Base-by-base conservation (phyloP, 768 basidiomycete genomes). In the Tubosaeta sp. region DNA sequence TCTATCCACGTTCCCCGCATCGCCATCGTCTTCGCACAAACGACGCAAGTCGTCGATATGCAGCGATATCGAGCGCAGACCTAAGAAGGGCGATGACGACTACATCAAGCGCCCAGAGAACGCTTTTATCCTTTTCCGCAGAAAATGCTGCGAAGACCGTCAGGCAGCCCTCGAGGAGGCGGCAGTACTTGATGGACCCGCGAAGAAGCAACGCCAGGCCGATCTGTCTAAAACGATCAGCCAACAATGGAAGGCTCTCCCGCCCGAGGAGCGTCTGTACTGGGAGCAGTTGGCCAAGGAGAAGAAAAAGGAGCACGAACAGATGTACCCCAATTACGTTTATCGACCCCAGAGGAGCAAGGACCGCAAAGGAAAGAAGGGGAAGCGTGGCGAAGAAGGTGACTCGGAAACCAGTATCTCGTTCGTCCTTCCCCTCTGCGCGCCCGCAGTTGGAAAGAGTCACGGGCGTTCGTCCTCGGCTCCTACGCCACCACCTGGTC, bases 71-170 rank as follows among this genome's bases (percentile, higher is more conserved):
- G 82, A 83, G 53, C 80, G 80, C 57, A 59, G 69, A 50, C 69
- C 76, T 9, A 75, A 73, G 67, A 76, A 84, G 73, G 87, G 87
- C 59, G 87, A 89, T 68, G 85, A 86, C 44, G 86, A 87, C 67
- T 90, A 90, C 63, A 82, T 90, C 73, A 88, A 88, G 69, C 82
- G 87, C 38, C 87, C 87, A 2, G 85, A 87, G 71, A 89, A 90
- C 61, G 87, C 87, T 8, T 90, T 90, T 74, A 90, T 90, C 65
- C 77, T 90, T 49, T 90, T 90, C 78, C 81, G 87, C 48, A 79
- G 86, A 59, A 82, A 85, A 61, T 87, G 84, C 69, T 87, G 83
- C 69, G 83, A 86, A 68, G 83, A 86, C 45, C 80, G 82, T 30
- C 81, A 85, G 66, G 71, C 73, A 13, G 76, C 77, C 40, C 73